Percentiles rank a stretch among this genome's conserved stretches.
Conservation (phyloP, 257 asterid genomes). For the Fraxinus cuspidata region DNA sequence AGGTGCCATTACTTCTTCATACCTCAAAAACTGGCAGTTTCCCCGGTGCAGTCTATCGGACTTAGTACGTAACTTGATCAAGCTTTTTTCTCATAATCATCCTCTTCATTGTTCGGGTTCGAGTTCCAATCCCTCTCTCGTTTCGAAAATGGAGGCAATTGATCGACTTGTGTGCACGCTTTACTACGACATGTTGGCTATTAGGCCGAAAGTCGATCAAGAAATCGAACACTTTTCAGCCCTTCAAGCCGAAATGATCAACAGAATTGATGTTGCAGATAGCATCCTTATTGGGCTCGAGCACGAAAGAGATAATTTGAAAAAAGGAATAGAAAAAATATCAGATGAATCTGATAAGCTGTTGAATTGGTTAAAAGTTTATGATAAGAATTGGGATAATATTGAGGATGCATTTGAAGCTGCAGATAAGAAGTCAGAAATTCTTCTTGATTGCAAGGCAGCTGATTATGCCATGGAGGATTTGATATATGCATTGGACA, state of each 20-base stretch:
- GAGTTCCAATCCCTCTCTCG: constrained; percentile 25
- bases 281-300: constrained; percentile 22
- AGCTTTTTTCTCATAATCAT: constrained; percentile 46
- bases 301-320: constrained; percentile 34
- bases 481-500: constrained; percentile 43
- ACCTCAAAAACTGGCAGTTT: constrained; percentile 46
- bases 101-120: constrained; percentile 36
- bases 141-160: constrained; percentile 52
- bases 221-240: constrained; percentile 39
- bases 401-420: constrained; percentile 57
- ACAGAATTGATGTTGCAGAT: constrained; percentile 26
- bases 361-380: constrained; percentile 47
- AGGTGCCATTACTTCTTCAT: constrained; percentile 44
- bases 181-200: constrained; percentile 35
- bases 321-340: constrained; percentile 27
- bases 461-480: constrained; percentile 54
- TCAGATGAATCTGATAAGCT: constrained; percentile 43
- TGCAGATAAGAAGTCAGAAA: constrained; percentile 36
- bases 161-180: constrained; percentile 45
- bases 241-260: constrained; percentile 30
- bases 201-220: constrained; percentile 20
- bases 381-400: constrained; percentile 16
- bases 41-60: constrained; percentile 42
- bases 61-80: constrained; percentile 44
- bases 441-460: constrained; percentile 35